Evolutionary conservation across 768 basidiomycete species (phyloP).

Genomic region (Tulasnella sp.): DNA sequence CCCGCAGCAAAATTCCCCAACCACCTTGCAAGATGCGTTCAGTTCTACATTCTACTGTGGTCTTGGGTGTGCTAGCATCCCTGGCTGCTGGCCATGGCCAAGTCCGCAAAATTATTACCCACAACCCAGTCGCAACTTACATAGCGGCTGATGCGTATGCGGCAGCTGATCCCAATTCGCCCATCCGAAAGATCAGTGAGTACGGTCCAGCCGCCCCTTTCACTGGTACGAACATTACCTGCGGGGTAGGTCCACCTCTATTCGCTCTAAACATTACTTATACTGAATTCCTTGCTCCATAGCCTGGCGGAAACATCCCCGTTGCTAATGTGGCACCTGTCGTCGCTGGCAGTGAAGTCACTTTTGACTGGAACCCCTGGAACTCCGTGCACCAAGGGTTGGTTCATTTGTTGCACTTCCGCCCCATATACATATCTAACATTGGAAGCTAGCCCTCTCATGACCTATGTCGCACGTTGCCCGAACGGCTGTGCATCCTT

Average conservation of each 20-base stretch:
- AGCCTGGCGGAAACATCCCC: constrained; percentile 36
- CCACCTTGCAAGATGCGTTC: neutral
- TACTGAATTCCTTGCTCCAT: neutral
- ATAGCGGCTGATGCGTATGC: constrained; percentile 34
- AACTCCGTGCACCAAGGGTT: constrained; percentile 27
- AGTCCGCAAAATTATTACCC: constrained; percentile 32
- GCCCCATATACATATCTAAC: neutral
- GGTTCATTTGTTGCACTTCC: neutral
- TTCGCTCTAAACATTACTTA: neutral
- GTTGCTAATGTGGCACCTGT: constrained; percentile 25
- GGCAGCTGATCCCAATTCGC: constrained; percentile 31
- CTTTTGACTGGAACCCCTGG: constrained; percentile 36
- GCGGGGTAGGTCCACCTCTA: constrained; percentile 21
- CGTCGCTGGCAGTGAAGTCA: constrained; percentile 33
- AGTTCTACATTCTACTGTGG: neutral
- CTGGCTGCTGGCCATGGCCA: constrained; percentile 33
- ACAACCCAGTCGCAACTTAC: constrained; percentile 28
- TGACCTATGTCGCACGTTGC: constrained; percentile 35
- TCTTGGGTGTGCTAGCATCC: neutral
- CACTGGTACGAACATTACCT: constrained; percentile 30
- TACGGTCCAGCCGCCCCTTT: constrained; percentile 33
- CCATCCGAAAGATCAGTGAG: constrained; percentile 34
- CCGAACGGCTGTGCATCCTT: constrained; percentile 34
- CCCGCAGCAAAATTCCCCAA: neutral
- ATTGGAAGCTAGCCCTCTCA: constrained; percentile 23